phyloP scores from a whole-genome alignment of 2,329 filamentous ascomycete species.

The Coniosporium tulheliwenetii region DNA sequence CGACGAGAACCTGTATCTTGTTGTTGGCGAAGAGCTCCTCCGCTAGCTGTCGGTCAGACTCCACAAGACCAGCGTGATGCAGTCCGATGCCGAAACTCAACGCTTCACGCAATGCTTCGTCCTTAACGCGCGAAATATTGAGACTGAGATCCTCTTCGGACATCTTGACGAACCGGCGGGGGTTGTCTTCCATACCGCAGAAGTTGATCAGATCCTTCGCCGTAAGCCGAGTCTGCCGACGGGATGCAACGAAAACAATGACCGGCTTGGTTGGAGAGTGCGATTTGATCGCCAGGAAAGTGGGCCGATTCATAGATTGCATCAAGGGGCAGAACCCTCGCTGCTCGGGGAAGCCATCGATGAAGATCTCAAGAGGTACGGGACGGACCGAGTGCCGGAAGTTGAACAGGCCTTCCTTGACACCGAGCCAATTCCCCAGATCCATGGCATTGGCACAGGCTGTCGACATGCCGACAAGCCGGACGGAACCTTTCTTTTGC shows the following conservation, averaged over 20 bases:
- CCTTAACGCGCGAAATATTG: constrained; percentile 80
- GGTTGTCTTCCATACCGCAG: constrained; percentile 97
- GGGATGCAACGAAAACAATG: constrained; percentile 94
- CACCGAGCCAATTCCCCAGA: constrained; percentile 89
- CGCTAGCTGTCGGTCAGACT: constrained; percentile 78
- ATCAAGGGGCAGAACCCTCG: constrained; percentile 93
- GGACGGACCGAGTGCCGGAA: constrained; percentile 94
- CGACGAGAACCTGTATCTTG: constrained; percentile 93
- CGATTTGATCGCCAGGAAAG: constrained; percentile 88
- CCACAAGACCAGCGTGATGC: constrained; percentile 91
- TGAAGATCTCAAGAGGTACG: constrained; percentile 89
- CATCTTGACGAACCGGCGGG: constrained; percentile 83
- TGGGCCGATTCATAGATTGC: constrained; percentile 98
- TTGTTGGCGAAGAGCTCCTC: constrained; percentile 95
- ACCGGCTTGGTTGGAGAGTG: constrained; percentile 95
- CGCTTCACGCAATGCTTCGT: constrained; percentile 84
- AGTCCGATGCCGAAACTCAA: constrained; percentile 92
- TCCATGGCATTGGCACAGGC: constrained; percentile 93
- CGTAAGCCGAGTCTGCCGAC: constrained; percentile 84
- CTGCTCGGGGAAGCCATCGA: constrained; percentile 91
- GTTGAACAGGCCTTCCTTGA: constrained; percentile 90
- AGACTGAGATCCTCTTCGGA: constrained; percentile 83
- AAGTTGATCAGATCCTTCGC: constrained; percentile 94
- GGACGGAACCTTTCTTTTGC: constrained; percentile 76
- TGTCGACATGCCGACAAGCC: constrained; percentile 96